phyloP scores from a whole-genome alignment of 2,329 filamentous ascomycete species.

The Cladophialophora bantiana region DNA sequence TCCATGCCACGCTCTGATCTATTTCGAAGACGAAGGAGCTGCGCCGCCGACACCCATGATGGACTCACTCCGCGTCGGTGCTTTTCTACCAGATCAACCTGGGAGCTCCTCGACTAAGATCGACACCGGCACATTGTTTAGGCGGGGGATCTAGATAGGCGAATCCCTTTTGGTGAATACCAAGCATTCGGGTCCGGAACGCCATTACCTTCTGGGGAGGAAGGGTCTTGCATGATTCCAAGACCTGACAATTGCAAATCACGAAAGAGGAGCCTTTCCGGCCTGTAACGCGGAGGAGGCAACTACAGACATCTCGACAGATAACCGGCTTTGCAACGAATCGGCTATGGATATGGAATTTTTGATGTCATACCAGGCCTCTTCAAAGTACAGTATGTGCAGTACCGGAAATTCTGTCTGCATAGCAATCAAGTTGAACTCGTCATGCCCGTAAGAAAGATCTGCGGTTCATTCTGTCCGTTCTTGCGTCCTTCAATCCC shows the following conservation, averaged over 20 bases:
- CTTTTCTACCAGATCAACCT: conserved; percentile 4
- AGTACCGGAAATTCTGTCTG: conserved; percentile 24
- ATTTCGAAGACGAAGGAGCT: not conserved
- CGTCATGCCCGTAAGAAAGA: conserved; percentile 11
- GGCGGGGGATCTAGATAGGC: not conserved
- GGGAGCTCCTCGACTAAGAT: not conserved
- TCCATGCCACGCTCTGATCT: not conserved
- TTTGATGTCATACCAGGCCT: conserved; percentile 6
- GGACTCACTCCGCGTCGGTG: not conserved
- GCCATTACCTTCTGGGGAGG: conserved; percentile 3
- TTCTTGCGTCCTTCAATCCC: conserved; percentile 5
- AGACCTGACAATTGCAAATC: not conserved
- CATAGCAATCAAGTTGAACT: conserved; percentile 22
- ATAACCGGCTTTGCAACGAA: not conserved
- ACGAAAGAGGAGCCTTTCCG: not conserved
- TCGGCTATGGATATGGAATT: conserved; percentile 23
- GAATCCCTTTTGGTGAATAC: conserved; percentile 4
- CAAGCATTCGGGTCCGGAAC: conserved; percentile 20
- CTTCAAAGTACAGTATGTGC: conserved; percentile 31
- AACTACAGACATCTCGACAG: not conserved
- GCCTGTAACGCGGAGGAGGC: not conserved
- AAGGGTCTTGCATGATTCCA: conserved; percentile 11
- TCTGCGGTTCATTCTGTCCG: conserved; percentile 11
- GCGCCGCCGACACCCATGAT: not conserved
- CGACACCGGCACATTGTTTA: conserved; percentile 26